Conservation (phyloP, 2,329 filamentous ascomycete species). For the Botrytis aclada region DNA sequence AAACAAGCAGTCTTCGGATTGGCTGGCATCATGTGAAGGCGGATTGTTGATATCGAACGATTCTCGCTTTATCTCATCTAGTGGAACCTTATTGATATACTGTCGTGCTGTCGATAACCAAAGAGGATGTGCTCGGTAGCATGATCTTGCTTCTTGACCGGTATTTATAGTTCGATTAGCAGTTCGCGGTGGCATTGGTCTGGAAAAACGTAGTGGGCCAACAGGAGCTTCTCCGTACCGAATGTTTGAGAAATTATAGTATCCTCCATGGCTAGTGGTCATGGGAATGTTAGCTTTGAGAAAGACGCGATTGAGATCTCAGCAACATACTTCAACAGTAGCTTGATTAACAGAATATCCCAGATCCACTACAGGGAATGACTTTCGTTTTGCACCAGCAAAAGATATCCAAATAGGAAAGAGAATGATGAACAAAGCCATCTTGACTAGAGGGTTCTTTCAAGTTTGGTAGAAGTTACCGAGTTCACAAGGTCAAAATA, state of each 20-base stretch:
- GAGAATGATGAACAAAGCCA: not conserved
- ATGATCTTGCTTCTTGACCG: conserved; percentile 23
- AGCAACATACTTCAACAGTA: conserved; percentile 26
- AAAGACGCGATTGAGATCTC: not conserved
- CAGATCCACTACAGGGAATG: conserved; percentile 33
- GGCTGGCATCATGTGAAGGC: not conserved
- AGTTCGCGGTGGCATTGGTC: conserved; percentile 38
- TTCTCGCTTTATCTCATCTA: not conserved
- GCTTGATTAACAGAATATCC: conserved; percentile 35
- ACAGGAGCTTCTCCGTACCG: conserved; percentile 44
- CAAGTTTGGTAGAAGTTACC: not conserved
- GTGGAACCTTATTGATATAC: not conserved
- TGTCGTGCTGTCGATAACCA: not conserved
- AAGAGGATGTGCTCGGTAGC: conserved; percentile 25
- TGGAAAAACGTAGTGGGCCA: conserved; percentile 44
- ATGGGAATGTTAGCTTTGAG: conserved; percentile 22
- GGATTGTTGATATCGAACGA: not conserved
- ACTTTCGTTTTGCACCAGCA: not conserved
- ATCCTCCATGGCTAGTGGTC: conserved; percentile 25
- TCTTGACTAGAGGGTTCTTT: not conserved
- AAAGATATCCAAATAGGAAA: not conserved
- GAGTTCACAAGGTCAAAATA: too few relatives aligned
- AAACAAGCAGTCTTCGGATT: conserved; percentile 46
- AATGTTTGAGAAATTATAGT: conserved; percentile 44
- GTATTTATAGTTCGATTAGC: conserved; percentile 34